A percentile compares a stretch with the other conserved stretches of the same genome.
Conservation (phyloP, 2,329 filamentous ascomycete species). For the Epichloe sp. region DNA sequence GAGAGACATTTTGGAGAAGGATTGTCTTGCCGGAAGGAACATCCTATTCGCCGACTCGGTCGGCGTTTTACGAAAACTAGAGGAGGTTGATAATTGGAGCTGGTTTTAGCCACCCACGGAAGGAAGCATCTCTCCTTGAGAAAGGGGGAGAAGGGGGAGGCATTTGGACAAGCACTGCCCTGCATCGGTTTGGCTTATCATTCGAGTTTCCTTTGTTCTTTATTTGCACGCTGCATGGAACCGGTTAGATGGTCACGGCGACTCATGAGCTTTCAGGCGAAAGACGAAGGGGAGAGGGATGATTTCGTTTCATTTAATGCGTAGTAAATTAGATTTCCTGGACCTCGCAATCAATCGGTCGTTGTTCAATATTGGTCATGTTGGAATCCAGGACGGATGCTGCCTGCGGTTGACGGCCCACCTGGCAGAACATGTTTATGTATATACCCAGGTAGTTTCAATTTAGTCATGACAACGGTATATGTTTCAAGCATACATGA, state of each 20-base stretch:
- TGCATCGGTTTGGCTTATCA: too few species aligned
- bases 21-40: slow-evolving; percentile 35
- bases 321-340: neutral
- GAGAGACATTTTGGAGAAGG: slow-evolving; percentile 31
- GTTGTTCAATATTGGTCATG: neutral
- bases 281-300: neutral
- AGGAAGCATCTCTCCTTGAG: neutral
- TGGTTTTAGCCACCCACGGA: slow-evolving; percentile 12
- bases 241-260: neutral
- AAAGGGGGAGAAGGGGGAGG: neutral
- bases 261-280: neutral
- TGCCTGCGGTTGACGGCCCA: neutral
- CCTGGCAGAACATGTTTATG: neutral
- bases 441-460: neutral
- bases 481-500: too few species aligned
- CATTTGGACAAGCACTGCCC: neutral
- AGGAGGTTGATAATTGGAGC: slow-evolving; percentile 28
- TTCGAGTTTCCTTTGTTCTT: too few species aligned
- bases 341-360: neutral
- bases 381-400: neutral
- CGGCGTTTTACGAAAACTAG: slow-evolving; percentile 37
- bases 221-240: too few species aligned
- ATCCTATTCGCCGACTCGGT: slow-evolving; percentile 40
- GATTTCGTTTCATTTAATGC: neutral
- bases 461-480: neutral